phyloP scores from a whole-genome alignment of 371 early-diverging fungal genomes.

The Apophysomyces elegans region DNA sequence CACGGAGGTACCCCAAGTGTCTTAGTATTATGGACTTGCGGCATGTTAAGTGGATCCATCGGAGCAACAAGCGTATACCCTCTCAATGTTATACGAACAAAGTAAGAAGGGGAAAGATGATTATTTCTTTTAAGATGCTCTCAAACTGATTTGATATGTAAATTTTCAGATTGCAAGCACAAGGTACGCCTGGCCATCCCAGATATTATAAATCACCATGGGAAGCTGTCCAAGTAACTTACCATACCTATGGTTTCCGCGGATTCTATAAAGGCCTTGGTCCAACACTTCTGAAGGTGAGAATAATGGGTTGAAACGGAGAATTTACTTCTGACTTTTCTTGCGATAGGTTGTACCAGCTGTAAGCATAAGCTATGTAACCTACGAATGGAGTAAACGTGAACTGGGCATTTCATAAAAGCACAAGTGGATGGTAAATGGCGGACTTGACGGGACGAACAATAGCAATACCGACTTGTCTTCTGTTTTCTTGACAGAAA shows the following conservation, averaged over 20 bases:
- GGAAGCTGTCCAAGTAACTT: constrained; percentile 70
- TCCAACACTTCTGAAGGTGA: constrained; percentile 74
- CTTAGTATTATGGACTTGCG: constrained; percentile 62
- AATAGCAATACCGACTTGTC: background rate
- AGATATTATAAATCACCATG: constrained; percentile 62
- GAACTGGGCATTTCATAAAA: constrained; percentile 48
- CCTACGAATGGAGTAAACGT: constrained; percentile 65
- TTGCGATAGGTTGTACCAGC: constrained; percentile 63
- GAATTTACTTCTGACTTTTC: background rate
- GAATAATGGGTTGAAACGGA: background rate
- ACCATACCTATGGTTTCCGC: constrained; percentile 69
- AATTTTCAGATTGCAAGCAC: constrained; percentile 71
- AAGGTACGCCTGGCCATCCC: constrained; percentile 78
- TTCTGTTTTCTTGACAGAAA: too few relatives aligned
- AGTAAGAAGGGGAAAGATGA: constrained; percentile 41
- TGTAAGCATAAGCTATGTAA: constrained; percentile 66
- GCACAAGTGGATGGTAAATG: background rate
- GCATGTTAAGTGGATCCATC: constrained; percentile 70
- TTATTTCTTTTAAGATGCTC: background rate
- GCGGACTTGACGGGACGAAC: background rate
- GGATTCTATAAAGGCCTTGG: constrained; percentile 88
- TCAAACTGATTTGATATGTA: too few relatives aligned
- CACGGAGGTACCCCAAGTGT: constrained; percentile 48
- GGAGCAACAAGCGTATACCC: constrained; percentile 78
- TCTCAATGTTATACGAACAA: constrained; percentile 68